Evolutionary conservation across 129 eudicot genomes (phyloP).

Genomic region (Arctium minus): DNA sequence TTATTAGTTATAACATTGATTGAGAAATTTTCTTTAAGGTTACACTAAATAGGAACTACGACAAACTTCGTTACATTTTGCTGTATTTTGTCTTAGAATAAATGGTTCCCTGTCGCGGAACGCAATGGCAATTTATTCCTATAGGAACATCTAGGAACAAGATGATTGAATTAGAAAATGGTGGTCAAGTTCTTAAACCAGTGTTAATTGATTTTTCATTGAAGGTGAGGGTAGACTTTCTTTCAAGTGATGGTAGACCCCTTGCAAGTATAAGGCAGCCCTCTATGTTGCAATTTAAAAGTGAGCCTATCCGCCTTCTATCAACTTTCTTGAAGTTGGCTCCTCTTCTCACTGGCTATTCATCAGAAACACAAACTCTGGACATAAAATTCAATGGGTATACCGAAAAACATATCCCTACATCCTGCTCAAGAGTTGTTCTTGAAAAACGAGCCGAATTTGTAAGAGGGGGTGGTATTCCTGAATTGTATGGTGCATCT

Average conservation of each 20-base stretch:
- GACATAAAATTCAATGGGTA: conserved; percentile 54
- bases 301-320: conserved; percentile 61
- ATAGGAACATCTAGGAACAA: background rate
- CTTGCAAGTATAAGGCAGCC: conserved; percentile 67
- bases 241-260: conserved; percentile 48
- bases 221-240: conserved; percentile 83
- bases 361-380: conserved; percentile 77
- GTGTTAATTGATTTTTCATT: background rate
- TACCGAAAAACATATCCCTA: conserved; percentile 47
- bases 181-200: background rate
- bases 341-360: conserved; percentile 72
- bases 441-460: conserved; percentile 86
- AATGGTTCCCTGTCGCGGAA: too few species aligned
- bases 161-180: background rate
- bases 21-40: background rate
- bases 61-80: background rate
- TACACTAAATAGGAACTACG: background rate
- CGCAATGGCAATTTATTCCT: too few species aligned
- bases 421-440: conserved; percentile 57
- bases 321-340: conserved; percentile 62
- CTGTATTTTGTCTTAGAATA: background rate
- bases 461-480: conserved; percentile 65
- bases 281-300: conserved; percentile 71
- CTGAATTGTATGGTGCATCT: conserved; percentile 74
- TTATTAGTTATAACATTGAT: background rate